Evolutionary conservation across 2,329 filamentous ascomycete species (phyloP).

Genomic region (Diaporthe capsici): DNA sequence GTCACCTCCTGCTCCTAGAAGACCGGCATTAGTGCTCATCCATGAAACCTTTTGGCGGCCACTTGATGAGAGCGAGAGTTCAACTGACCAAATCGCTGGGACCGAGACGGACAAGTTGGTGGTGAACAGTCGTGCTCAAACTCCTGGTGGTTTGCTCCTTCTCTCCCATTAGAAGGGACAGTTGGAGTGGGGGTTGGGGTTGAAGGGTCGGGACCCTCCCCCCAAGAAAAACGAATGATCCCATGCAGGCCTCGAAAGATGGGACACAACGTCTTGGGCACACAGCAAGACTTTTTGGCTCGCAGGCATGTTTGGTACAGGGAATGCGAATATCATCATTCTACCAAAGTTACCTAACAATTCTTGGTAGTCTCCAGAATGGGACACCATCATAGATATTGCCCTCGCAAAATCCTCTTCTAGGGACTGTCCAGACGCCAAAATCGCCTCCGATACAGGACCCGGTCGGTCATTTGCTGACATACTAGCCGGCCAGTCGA

Average conservation of each 20-base stretch:
- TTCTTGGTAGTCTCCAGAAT: not conserved
- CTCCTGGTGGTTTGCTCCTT: not conserved
- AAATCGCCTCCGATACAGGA: constrained; percentile 29
- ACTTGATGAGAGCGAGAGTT: not conserved
- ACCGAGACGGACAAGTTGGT: not conserved
- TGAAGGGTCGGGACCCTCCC: not conserved
- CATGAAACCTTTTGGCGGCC: not conserved
- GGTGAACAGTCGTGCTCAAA: not conserved
- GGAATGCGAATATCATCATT: no score
- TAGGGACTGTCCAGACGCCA: not conserved
- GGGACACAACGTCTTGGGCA: not conserved
- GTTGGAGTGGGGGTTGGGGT: not conserved
- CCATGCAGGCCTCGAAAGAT: not conserved
- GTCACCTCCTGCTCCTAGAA: not conserved
- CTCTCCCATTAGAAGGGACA: not conserved
- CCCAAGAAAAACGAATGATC: not conserved
- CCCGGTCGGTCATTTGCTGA: not conserved
- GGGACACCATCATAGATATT: not conserved
- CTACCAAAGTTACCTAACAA: not conserved
- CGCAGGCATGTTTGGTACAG: not conserved
- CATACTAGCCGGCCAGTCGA: constrained; percentile 18
- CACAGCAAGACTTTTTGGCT: not conserved
- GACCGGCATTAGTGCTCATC: no score
- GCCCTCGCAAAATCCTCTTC: not conserved
- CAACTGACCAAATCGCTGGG: not conserved